Evolutionary conservation across 2,329 filamentous ascomycete species (phyloP), one percentile per base, ranked within the genome.

Genomic region (Trichoderma breve): DNA sequence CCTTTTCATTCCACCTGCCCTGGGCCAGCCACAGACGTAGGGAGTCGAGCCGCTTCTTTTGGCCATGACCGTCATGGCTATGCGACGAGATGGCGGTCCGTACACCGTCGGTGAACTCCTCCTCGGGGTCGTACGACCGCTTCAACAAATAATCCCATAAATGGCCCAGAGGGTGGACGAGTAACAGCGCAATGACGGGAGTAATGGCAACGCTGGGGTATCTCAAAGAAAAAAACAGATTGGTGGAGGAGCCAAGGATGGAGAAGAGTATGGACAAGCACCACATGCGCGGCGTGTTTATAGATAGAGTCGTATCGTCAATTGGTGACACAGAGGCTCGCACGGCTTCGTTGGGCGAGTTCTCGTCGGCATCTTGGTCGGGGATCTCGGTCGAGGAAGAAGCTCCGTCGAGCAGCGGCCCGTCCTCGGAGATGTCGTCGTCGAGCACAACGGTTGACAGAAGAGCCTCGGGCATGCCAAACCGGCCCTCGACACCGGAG

Each of bases 181-280:
- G 89, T 72, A 97, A 85, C 77, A 96, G 86, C 34, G 93, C 93
- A 83, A 97, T 97, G 75, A 97, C 92, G 51, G 93, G 93, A 26
- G 93, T 95, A 78, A 97, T 95, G 73, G 92, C 92, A 80, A 97
- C 93, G 80, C 93, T 96, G 32, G 94, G 94, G 85, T 96, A 97
- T 87, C 94, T 88, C 79, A 97, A 85, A 43, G 93, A 95, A 84
- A 97, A 97, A 83, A 97, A 96, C 53, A 97, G 84, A 80, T 96
- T 96, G 43, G 92, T 94, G 2, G 92, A 92, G 61, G 93, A 95
- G 73, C 93, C 93, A 51, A 94, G 87, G 47, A 96, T 86, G 9
- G 93, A 91, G 80, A 96, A 96, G 11, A 96, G 79, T 43, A 93
- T 86, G n/a, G 93, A 94, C 21, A 96, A 81, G 36, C 86, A 86